phyloP scores from a whole-genome alignment of 345 rosid genomes.

The Populus davidiana region DNA sequence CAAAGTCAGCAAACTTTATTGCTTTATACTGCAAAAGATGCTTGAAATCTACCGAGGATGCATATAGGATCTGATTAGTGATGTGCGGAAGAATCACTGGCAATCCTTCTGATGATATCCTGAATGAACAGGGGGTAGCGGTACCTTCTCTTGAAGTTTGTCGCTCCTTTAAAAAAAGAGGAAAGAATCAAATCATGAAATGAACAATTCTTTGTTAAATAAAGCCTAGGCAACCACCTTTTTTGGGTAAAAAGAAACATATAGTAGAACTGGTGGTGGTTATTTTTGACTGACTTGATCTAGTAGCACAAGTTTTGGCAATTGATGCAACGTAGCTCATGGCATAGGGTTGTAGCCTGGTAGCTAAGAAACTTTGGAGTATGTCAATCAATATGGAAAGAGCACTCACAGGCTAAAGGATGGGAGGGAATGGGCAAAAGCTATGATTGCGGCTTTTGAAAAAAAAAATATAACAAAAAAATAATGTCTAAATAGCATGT shows the following conservation, averaged over 20 bases:
- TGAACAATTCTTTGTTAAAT: background rate
- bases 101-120: slow-evolving; percentile 94
- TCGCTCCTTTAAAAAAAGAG: slow-evolving; percentile 48
- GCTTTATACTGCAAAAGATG: slow-evolving; percentile 76
- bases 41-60: slow-evolving; percentile 69
- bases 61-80: slow-evolving; percentile 70
- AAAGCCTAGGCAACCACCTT: background rate
- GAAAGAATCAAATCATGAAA: background rate
- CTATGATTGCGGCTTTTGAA: background rate
- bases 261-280: too few relatives aligned
- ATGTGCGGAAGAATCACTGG: slow-evolving; percentile 82
- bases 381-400: background rate
- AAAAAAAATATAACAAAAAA: background rate
- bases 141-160: slow-evolving; percentile 85
- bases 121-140: slow-evolving; percentile 66
- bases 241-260: background rate
- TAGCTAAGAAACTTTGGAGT: background rate
- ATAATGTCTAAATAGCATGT: background rate
- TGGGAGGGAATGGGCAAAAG: background rate
- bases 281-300: too few relatives aligned
- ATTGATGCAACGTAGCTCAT: background rate
- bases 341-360: background rate
- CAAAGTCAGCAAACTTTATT: slow-evolving; percentile 66
- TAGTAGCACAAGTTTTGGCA: background rate
- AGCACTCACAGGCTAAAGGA: background rate